Evolutionary conservation across 1,284 basidiomycete species (phyloP).

Genomic region (Cryptococcus sp.): DNA sequence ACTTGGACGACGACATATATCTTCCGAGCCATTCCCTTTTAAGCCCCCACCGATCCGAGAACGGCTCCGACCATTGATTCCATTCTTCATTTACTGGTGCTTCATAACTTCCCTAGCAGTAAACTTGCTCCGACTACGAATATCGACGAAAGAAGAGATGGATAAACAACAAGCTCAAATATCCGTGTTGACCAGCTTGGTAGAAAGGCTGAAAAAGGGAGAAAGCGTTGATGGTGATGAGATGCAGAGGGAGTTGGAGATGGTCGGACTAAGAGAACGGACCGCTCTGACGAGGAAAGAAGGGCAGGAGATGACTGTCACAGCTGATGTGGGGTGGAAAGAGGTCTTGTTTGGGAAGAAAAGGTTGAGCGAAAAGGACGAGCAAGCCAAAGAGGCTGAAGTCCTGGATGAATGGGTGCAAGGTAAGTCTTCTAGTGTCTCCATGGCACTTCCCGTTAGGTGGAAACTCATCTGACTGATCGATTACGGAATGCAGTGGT

Average conservation of each 20-base stretch:
- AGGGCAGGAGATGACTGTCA: constrained; percentile 28
- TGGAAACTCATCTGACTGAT: neutral
- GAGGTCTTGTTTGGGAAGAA: constrained; percentile 48
- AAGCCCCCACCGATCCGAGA: constrained; percentile 41
- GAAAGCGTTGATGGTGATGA: constrained; percentile 36
- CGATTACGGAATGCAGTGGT: constrained; percentile 4
- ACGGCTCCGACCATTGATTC: constrained; percentile 45
- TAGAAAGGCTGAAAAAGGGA: constrained; percentile 23
- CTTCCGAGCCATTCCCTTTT: constrained; percentile 13
- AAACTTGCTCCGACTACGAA: constrained; percentile 41
- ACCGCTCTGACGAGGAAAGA: constrained; percentile 10
- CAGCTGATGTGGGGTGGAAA: constrained; percentile 40
- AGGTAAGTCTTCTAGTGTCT: constrained; percentile 18
- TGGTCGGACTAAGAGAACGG: constrained; percentile 49
- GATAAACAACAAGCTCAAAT: constrained; percentile 39
- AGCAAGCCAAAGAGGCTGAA: constrained; percentile 25
- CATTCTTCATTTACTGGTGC: constrained; percentile 51
- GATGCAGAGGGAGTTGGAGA: constrained; percentile 49
- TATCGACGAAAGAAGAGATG: constrained; percentile 29
- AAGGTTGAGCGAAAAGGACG: constrained; percentile 10
- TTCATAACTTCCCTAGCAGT: constrained; percentile 48
- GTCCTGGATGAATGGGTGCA: constrained; percentile 28
- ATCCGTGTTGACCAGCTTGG: constrained; percentile 37
- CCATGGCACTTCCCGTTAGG: neutral
- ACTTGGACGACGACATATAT: too few species aligned